Evolutionary conservation across 2,329 filamentous ascomycete genomes (phyloP), one percentile per base, ranked within the genome.

Genomic region (Fusarium udum): DNA sequence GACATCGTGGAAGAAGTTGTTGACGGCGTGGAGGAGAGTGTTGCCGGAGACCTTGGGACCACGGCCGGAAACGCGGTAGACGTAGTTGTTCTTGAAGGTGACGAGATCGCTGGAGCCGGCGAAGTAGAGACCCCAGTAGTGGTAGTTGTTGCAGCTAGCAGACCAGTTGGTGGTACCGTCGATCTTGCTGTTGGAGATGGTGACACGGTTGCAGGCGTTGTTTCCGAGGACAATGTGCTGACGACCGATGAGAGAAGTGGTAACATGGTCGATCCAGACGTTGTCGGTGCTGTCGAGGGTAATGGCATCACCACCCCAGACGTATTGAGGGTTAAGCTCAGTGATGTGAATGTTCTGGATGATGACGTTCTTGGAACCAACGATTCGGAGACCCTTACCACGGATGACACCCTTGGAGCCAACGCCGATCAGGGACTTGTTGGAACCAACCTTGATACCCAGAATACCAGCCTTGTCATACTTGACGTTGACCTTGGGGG

Each of bases 101-200:
- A 90, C 83, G 68, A 78, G 42, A 77, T 91, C 89, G 78, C 80
- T 84, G 64, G 84, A 82, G n/a, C 89, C 89, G 45, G 84, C 85
- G 55, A 91, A 84, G 82, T 88, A 89, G 71, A 90, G 79, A 36
- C 81, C 85, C 87, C 89, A 91, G 85, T 91, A 90, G 81, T 90
- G 88, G 79, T 88, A 84, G 45, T 83, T 84, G 76, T 91, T 83
- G 80, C 89, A 91, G 52, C 85, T 87, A 9, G 89, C 85, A 16
- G 88, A 90, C 82, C 84, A 91, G 24, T 81, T 78, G 39, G 85
- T 85, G 31, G 78, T 78, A 51, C 89, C 89, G 76, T 91, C 85
- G 74, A 91, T 87, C 77, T 89, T 86, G 81, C 78, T 84, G 85
- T 91, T 90, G 74, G 88, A 88, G 78, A 91, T 86, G 34, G 88